phyloP scores from a whole-genome alignment of 768 basidiomycete species.

The Xerocomellus intermedius region DNA sequence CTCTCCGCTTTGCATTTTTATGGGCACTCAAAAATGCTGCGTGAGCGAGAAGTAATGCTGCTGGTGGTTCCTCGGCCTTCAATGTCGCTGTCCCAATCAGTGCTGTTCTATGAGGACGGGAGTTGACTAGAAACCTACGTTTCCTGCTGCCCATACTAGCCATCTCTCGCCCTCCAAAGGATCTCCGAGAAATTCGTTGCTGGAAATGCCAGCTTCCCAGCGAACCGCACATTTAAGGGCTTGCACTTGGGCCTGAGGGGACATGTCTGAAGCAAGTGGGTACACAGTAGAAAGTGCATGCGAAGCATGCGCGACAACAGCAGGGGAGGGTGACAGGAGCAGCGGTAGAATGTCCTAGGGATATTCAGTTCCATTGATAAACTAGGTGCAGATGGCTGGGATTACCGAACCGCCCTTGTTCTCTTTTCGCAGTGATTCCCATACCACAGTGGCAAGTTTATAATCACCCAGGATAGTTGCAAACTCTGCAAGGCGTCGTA shows the following conservation, averaged over 20 bases:
- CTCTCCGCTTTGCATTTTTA: conserved; percentile 57
- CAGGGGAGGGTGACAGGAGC: conserved; percentile 63
- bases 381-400: neutral
- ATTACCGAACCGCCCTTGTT: conserved; percentile 80
- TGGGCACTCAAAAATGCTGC: conserved; percentile 68
- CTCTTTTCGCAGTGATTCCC: conserved; percentile 87
- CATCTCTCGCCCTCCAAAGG: conserved; percentile 76
- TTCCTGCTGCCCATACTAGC: conserved; percentile 83
- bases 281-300: conserved; percentile 55
- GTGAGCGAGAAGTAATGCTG: conserved; percentile 77
- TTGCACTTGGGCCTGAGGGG: conserved; percentile 64
- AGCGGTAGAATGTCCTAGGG: conserved; percentile 79
- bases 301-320: conserved; percentile 57
- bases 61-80: conserved; percentile 81
- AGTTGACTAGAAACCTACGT: conserved; percentile 48
- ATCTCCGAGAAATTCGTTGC: conserved; percentile 54
- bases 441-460: conserved; percentile 76
- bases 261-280: conserved; percentile 44
- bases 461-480: conserved; percentile 89
- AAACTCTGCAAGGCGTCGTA: conserved; percentile 92
- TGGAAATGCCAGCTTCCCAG: conserved; percentile 69
- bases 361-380: conserved; percentile 10
- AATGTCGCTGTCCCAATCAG: conserved; percentile 29
- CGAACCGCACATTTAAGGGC: conserved; percentile 68
- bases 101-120: conserved; percentile 4